Evolutionary conservation across 148 eudicot genomes (phyloP), one percentile per base, ranked within the genome.

Genomic region (Hydrangea macrophylla): DNA sequence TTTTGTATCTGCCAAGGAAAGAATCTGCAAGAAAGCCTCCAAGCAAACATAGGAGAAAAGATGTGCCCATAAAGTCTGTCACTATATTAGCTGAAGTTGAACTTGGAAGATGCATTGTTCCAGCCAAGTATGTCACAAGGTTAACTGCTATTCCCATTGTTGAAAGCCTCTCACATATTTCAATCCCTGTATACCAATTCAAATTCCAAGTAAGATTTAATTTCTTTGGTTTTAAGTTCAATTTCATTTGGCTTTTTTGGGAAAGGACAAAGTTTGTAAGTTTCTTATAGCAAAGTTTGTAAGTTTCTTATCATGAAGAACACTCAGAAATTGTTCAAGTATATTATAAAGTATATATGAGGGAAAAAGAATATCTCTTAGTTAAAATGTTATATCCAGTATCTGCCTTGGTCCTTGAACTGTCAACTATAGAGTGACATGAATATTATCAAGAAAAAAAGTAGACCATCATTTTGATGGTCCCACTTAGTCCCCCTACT

Each of bases 101-200:
- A 67, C 96, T 92, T 0, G 91, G 85, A 0, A 92, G 70, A 64
- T 92, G 98, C 96, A 92, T 89, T n/a, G 85, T 88, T 23, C 79
- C 84, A 12, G 68, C 70, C 33, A 92, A 75, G 74, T 89, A 92
- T 25, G 98, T 92, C 83, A 92, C 98, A 37, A 92, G 82, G 73
- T 92, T 92, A 70, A 92, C 98, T 35, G 98, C 98, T 76, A 92
- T 92, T 50, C 98, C 98, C 94, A 92, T 90, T 17, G 98, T 92
- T 31, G 98, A 83, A 0, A 92, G 93, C 87, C 98, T 92, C 74
- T 92, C 98, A 60, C 85, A 73, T 68, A 90, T 75, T 62, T 92
- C 98, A 9, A 92, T 87, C 13, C 96, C 98, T 90, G n/a, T n/a
- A n/a, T n/a, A n/a, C n/a, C n/a, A n/a, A n/a, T n/a, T n/a, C n/a